These are phyloP conservation scores for Linnemannia hyalina DNA, from an alignment of 192 early-diverging fungal genomes.

Conservation along the genomic window DNA sequence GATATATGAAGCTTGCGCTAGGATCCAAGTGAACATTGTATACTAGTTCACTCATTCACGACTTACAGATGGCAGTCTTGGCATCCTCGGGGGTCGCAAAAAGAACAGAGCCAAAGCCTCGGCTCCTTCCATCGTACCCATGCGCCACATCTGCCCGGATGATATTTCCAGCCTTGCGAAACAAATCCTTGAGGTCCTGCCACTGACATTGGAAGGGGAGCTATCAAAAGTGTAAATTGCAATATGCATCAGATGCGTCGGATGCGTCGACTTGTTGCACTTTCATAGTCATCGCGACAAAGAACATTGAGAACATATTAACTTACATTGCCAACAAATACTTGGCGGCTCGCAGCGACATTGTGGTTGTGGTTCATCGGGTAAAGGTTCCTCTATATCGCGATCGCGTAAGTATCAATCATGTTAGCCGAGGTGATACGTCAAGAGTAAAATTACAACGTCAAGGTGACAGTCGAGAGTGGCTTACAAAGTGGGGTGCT, in stretches of 20 bases:
- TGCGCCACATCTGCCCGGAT: constrained; percentile 76
- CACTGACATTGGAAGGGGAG: constrained; percentile 82
- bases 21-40: neutral
- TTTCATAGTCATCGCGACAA: neutral
- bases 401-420: neutral
- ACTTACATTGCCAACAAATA: constrained; percentile 86
- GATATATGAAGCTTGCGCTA: neutral
- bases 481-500: constrained; percentile 32
- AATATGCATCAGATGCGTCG: constrained; percentile 24
- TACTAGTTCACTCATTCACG: neutral
- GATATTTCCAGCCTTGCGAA: constrained; percentile 76
- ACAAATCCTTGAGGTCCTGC: constrained; percentile 88
- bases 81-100: constrained; percentile 79
- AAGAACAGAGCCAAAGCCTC: constrained; percentile 81
- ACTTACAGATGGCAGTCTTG: constrained; percentile 74
- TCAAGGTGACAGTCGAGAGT: neutral
- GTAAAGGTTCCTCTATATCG: constrained; percentile 28
- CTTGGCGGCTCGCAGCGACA: constrained; percentile 52
- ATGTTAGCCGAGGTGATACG: neutral
- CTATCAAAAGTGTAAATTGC: constrained; percentile 27
- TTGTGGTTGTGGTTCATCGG: constrained; percentile 40
- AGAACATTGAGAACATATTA: neutral
- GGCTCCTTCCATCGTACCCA: constrained; percentile 73
- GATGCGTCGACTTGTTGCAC: neutral
- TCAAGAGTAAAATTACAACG: neutral